A percentile compares a stretch with the other conserved stretches of the same genome.
Conservation (phyloP, 345 rosid genomes). For the Brassica nigra region DNA sequence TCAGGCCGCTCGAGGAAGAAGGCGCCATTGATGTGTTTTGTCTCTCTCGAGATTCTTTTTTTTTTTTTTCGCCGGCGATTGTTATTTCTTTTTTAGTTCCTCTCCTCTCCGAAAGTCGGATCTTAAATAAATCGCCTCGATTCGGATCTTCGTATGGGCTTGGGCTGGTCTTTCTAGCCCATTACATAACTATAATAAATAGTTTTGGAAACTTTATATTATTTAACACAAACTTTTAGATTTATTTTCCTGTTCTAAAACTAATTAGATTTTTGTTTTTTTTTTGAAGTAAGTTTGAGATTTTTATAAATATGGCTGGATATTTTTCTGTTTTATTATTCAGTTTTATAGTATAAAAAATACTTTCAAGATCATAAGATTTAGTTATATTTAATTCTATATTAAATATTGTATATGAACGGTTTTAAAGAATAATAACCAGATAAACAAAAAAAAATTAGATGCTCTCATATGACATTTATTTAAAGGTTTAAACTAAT, state of each 20-base stretch:
- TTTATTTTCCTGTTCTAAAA: no score
- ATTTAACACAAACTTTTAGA: neutral
- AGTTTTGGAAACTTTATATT: neutral
- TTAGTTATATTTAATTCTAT: no score
- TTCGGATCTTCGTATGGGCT: neutral
- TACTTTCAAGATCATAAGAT: neutral
- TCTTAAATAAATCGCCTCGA: neutral
- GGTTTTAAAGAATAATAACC: no score
- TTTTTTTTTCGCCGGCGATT: neutral
- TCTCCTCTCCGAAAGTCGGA: neutral
- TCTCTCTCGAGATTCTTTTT: neutral
- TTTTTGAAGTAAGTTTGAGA: neutral
- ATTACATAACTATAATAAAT: neutral
- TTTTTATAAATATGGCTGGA: neutral
- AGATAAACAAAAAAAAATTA: no score
- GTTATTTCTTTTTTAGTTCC: neutral
- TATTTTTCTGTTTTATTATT: no score
- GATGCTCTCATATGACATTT: no score
- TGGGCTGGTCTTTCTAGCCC: constrained; percentile 29
- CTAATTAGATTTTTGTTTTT: no score
- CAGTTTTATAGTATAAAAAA: no score
- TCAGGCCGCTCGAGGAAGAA: constrained; percentile 91
- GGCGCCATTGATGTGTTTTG: constrained; percentile 63
- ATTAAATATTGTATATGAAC: no score
- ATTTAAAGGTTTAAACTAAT: no score